Base-by-base conservation (phyloP, 192 early-diverging fungal species). In the Coemansia sp. region DNA sequence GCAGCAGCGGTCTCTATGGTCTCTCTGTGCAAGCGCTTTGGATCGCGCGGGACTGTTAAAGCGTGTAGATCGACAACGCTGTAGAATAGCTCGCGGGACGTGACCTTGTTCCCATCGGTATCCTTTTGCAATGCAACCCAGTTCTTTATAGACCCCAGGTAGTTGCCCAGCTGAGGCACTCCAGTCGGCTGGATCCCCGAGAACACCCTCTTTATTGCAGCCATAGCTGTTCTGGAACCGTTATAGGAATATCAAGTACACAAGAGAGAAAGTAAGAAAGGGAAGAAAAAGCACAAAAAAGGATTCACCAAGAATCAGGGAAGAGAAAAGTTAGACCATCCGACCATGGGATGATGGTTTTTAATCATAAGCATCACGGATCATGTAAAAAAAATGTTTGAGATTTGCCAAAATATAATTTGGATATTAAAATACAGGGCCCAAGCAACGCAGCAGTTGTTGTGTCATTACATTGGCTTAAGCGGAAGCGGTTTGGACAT, bases 111-210 rank as follows among this genome's bases (percentile, higher is more conserved):
- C 5, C 74, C 62, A 14, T 75, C 56, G 50, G 38, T 19, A 15
- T 74, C 66, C 33, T 76, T 63, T 67, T 96, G 95, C 45, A 97
- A 79, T 0, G 62, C 52, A 2, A 90, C 90, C 95, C 94, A 97
- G 81, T 93, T 92, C 2, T 73, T 77, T 20, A 97, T 78, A 17
- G 94, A 92, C 0, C 95, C 95, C 58, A 96, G 87, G 69, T 96
- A 97, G 75, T 97, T 97, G 57, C 95, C 95, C 22, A 97, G 80
- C 68, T 97, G 95, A 36, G 93, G 93, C 19, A 88, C 85, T 7
- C 94, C 95, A 34, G 95, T 97, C 11, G 95, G 94, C 76, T 97
- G 95, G 65, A 97, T 95, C 0, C 94, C 95, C 6, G 93, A 94
- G 49, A 97, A 87, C 35, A 89, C 77, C 32, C 68, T 53, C 9